Evolutionary conservation across 129 eudicot genomes (phyloP).

Genomic region (Lactuca sativa): DNA sequence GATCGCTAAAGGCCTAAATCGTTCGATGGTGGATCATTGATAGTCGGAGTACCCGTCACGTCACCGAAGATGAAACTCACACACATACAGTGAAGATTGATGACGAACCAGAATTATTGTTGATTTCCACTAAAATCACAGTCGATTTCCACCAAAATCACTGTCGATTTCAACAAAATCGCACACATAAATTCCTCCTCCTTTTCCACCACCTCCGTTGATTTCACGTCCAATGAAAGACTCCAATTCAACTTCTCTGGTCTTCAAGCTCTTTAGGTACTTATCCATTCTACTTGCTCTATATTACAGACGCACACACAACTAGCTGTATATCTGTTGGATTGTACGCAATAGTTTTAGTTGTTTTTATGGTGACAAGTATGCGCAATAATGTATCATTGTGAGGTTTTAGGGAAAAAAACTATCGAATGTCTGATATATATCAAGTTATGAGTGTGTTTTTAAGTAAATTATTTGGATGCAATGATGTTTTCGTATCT

Average conservation of each 20-base stretch:
- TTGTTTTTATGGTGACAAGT: background rate
- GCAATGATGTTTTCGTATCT: conserved; percentile 11
- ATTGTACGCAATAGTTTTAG: conserved; percentile 6
- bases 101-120: too few relatives aligned
- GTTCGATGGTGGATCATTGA: too few relatives aligned
- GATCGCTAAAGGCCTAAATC: too few relatives aligned
- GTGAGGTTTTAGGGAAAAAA: background rate
- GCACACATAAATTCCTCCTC: conserved; percentile 48
- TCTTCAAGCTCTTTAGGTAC: conserved; percentile 68
- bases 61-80: too few relatives aligned
- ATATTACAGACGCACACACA: background rate
- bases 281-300: conserved; percentile 2
- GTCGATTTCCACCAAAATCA: too few relatives aligned
- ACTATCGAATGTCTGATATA: background rate
- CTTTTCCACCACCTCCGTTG: conserved; percentile 39
- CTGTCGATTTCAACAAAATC: too few relatives aligned
- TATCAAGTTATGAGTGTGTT: conserved; percentile 16
- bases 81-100: too few relatives aligned
- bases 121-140: too few relatives aligned
- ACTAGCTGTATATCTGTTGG: background rate
- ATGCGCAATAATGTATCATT: conserved; percentile 11
- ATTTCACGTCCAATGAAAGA: conserved; percentile 40
- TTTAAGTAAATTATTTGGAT: conserved; percentile 6
- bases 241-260: conserved; percentile 52
- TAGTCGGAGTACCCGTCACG: too few relatives aligned